Base-by-base conservation (phyloP, 2,329 filamentous ascomycete genomes). In the Verticillium zaregamsianum region DNA sequence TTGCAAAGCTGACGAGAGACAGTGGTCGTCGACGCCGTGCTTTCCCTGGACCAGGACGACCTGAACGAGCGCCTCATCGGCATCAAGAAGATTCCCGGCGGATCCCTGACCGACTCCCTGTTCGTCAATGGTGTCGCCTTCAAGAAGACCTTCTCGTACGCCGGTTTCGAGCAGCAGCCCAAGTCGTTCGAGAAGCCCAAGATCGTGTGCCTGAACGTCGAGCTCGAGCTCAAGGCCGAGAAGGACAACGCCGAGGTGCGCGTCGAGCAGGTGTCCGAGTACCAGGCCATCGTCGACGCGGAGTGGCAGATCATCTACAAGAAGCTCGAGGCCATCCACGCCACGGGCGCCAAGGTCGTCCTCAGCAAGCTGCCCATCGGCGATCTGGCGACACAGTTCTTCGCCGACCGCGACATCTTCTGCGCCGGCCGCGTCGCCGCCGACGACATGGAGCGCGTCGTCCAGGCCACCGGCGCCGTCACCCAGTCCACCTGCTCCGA, bases 261-360 rank as follows among this genome's bases (percentile, higher is more conserved):
- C 63, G 93, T 99, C 62, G 95, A 98, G 79, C 93, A 98, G 78
- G 95, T 99, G 59, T 96, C 94, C 23, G 95, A 99, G 80, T 99
- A 99, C 82, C 95, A 99, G 80, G 95, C 95, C 66, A 97, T 99
- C 69, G 95, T 99, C 74, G 95, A 99, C 73, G 95, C 95, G 33
- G 95, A 99, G 79, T 99, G 95, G 95, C 93, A 97, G 79, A 99
- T 99, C 74, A 99, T 99, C 77, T 98, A 90, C 87, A 94, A 97
- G 83, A 99, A 99, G 85, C 91, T 99, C 75, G 95, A 99, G 81
- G 92, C 94, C 57, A 81, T 97, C 60, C 86, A 94, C 84, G 89
- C 94, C 79, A 97, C 94, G 6, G 95, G 95, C 60, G 95, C 95
- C 67, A 97, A 97, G 86, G 93, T 99, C 59, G 93, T 99, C 52